Evolutionary conservation across 2,329 filamentous ascomycete genomes (phyloP).

Genomic region (Xylariaceae sp.): DNA sequence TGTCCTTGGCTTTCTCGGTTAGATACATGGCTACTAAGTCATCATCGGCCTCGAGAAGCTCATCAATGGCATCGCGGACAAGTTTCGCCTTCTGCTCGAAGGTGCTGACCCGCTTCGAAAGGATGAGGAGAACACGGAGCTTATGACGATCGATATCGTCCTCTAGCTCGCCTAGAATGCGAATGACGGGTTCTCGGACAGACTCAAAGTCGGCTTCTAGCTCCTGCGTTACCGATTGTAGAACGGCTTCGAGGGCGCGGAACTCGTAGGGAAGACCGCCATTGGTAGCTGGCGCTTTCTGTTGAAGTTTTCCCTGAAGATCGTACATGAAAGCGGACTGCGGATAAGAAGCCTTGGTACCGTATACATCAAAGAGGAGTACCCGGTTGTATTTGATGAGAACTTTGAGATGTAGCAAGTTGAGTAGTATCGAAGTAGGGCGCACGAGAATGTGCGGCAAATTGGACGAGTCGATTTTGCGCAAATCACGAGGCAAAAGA

Average conservation of each 20-base stretch:
- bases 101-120: constrained; percentile 91
- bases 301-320: constrained; percentile 82
- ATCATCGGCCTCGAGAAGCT: constrained; percentile 92
- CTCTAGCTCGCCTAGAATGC: constrained; percentile 82
- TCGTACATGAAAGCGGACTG: constrained; percentile 98
- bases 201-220: constrained; percentile 93
- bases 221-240: constrained; percentile 88
- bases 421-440: constrained; percentile 87
- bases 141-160: constrained; percentile 96
- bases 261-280: constrained; percentile 86
- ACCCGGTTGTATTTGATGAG: constrained; percentile 93
- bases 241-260: constrained; percentile 86
- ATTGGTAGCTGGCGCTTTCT: constrained; percentile 60
- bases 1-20: constrained; percentile 75
- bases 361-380: constrained; percentile 92
- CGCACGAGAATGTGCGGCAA: constrained; percentile 93
- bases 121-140: constrained; percentile 80
- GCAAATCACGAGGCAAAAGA: constrained; percentile 84
- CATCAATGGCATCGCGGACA: constrained; percentile 90
- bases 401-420: constrained; percentile 91
- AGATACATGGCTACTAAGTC: constrained; percentile 94
- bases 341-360: constrained; percentile 87
- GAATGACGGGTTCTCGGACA: constrained; percentile 85
- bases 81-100: constrained; percentile 96
- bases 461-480: constrained; percentile 95